A percentile compares a stretch with the other conserved stretches of the same genome.
Conservation (phyloP, 306 rosid genomes). For the Psophocarpus tetragonolobus region DNA sequence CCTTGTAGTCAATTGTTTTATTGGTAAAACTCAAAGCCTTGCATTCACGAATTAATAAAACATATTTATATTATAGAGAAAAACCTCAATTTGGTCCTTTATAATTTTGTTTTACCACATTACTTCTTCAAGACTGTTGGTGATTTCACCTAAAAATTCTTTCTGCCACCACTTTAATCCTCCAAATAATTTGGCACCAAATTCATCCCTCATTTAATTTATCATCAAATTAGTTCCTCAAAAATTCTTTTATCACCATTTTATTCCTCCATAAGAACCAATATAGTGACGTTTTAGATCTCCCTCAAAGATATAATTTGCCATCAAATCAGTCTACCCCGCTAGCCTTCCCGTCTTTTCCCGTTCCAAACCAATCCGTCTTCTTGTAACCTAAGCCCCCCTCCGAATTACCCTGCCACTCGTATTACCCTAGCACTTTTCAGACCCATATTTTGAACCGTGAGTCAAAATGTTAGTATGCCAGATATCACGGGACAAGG, state of each 20-base stretch:
- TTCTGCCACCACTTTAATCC: not conserved
- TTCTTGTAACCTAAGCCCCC: too few relatives aligned
- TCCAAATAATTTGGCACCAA: not conserved
- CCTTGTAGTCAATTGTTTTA: not conserved
- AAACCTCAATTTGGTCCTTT: not conserved
- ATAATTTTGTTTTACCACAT: not conserved
- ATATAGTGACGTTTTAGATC: not conserved
- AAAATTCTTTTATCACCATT: not conserved
- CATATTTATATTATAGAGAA: slow-evolving; percentile 11
- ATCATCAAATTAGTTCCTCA: not conserved
- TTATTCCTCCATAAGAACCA: not conserved
- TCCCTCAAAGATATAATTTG: not conserved
- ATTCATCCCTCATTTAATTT: not conserved
- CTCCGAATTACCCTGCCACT: too few relatives aligned
- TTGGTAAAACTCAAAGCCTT: not conserved
- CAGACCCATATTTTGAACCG: too few relatives aligned
- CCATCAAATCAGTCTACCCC: too few relatives aligned
- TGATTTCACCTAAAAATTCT: not conserved
- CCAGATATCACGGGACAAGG: too few relatives aligned
- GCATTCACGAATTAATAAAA: not conserved
- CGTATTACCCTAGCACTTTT: too few relatives aligned
- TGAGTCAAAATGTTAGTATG: too few relatives aligned
- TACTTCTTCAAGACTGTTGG: not conserved
- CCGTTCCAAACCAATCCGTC: too few relatives aligned
- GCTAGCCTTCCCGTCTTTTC: too few relatives aligned